Evolutionary conservation across 148 eudicot genomes (phyloP), one percentile per base, ranked within the genome.

Genomic region (Gaultheria prostrata): DNA sequence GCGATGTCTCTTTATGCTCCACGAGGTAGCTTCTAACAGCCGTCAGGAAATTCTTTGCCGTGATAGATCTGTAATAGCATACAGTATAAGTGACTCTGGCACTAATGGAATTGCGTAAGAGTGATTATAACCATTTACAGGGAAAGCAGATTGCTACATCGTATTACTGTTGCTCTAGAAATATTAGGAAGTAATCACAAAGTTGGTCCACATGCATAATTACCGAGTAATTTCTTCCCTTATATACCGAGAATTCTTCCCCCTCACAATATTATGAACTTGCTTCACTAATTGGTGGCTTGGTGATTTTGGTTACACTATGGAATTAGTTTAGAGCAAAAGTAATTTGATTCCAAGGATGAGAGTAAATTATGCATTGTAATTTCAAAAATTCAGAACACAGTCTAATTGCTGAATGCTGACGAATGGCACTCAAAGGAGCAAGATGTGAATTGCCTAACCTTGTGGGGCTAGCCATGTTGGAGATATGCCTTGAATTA

Each of bases 1-100:
- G 92, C 18, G 90, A 74, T 0, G 87, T 88, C 80, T 87, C 92
- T 0, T 84, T 83, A 59, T 88, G 93, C 85, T 88, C 92, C 76
- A 88, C 94, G 50, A 90, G 90, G 82, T 94, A 92, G 82, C 90
- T 90, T 85, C 86, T 92, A 17, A 95, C 93, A 20, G 97, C 93
- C 26, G 90, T 83, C 82, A 96, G 87, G 92, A 96, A 96, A 86
- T 91, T 95, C 88, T 93, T 94, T 21, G 94, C 95, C 3, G 99
- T 93, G 87, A 96, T 94, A 15, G 99, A 93, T 88, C 98, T 95
- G 94, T 61, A 87, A 30, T 76, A 61, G 75, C 21, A 87, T 48
- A 49, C 12, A 21, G 6, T 15, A 18, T 28, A 81, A 81, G 45
- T 63, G 21, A 67, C 8, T 28, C 21, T 8, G 70, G 45, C 24